Conservation (phyloP, 2,329 filamentous ascomycete genomes). For the Colletotrichum filicis region DNA sequence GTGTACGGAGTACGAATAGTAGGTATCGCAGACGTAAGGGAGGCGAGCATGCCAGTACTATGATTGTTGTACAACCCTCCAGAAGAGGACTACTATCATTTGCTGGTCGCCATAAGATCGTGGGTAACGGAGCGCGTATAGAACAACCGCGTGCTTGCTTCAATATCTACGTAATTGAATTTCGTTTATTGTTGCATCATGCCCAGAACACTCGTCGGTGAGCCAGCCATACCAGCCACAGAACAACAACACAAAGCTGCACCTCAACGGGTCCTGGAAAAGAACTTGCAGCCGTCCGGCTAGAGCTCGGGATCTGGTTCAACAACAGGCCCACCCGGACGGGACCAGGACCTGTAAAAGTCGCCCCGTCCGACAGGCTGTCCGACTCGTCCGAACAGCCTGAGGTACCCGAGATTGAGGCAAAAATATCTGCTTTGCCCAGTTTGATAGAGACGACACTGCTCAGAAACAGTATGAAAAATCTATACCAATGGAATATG, state of each 20-base stretch:
- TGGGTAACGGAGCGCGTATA: neutral
- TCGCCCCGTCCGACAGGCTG: constrained; percentile 30
- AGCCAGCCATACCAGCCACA: constrained; percentile 12
- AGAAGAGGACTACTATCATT: neutral
- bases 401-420: neutral
- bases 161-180: constrained; percentile 3
- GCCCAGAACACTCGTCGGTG: neutral
- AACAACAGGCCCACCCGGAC: constrained; percentile 27
- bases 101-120: neutral
- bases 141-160: neutral
- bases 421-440: constrained; percentile 17
- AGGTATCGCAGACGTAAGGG: constrained; percentile 18
- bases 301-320: constrained; percentile 31
- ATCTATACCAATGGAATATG: too few species aligned
- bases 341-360: constrained; percentile 29
- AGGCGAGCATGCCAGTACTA: constrained; percentile 23
- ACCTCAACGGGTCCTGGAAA: constrained; percentile 21
- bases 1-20: too few species aligned
- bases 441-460: neutral
- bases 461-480: too few species aligned
- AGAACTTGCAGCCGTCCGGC: constrained; percentile 18
- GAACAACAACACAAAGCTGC: constrained; percentile 14
- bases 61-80: constrained; percentile 2
- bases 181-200: constrained; percentile 2
- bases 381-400: constrained; percentile 30